Percentiles rank a stretch among this genome's conserved stretches.
Conservation (phyloP, 129 eudicot genomes). For the Lactuca sativa region DNA sequence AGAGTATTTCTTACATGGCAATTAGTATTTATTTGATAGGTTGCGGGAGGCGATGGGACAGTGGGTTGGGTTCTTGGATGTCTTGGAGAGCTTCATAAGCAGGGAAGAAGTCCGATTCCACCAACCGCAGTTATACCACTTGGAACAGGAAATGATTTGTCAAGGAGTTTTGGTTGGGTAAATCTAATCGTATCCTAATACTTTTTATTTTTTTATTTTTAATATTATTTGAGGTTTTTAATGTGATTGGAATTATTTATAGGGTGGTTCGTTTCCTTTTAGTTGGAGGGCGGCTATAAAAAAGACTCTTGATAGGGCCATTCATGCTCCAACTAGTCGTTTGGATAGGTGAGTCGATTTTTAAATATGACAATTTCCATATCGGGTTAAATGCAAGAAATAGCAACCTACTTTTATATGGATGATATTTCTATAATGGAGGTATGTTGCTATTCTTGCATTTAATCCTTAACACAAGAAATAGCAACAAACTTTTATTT, state of each 20-base stretch:
- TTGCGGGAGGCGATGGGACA: conserved; percentile 98
- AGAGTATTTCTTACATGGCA: too few species aligned
- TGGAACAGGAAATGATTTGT: conserved; percentile 96
- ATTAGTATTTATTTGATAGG: conserved; percentile 47
- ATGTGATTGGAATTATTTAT: conserved; percentile 22
- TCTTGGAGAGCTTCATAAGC: conserved; percentile 77
- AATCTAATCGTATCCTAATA: conserved; percentile 25
- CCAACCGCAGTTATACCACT: conserved; percentile 93
- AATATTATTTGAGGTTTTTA: conserved; percentile 17
- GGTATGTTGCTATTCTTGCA: not conserved
- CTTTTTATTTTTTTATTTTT: not conserved
- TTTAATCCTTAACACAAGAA: too few species aligned
- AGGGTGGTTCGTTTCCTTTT: conserved; percentile 98
- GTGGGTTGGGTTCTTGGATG: conserved; percentile 99
- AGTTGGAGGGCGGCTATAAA: conserved; percentile 88
- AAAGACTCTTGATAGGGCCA: conserved; percentile 73
- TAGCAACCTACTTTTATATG: not conserved
- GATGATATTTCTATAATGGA: too few species aligned
- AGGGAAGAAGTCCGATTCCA: conserved; percentile 73
- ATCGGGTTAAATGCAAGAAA: not conserved
- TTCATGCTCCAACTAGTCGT: conserved; percentile 45
- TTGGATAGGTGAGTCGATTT: conserved; percentile 67
- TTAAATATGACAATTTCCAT: not conserved
- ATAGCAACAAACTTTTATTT: too few species aligned
- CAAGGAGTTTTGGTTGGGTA: conserved; percentile 99